Conservation (phyloP, 2,329 filamentous ascomycete species). For the Clonostachys solani region DNA sequence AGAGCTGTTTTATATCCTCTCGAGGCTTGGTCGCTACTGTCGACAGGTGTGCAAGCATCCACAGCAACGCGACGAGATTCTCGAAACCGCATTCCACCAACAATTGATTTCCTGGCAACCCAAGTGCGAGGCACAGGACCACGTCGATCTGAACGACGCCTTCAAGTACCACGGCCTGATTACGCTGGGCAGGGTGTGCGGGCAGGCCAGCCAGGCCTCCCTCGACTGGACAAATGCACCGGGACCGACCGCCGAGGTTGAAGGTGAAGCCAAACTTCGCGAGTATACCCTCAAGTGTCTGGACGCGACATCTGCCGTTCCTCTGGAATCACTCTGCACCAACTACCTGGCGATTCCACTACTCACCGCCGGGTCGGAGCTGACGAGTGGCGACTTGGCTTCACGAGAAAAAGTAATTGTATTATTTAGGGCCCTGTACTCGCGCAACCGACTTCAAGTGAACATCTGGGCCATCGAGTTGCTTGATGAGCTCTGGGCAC, state of each 20-base stretch:
- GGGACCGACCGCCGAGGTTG: too few relatives aligned
- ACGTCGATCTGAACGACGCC: too few relatives aligned
- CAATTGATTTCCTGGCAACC: background rate
- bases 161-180: background rate
- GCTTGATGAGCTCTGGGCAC: background rate
- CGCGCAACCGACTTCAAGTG: background rate
- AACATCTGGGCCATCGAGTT: background rate
- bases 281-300: background rate
- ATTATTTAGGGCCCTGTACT: background rate
- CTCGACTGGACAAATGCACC: too few relatives aligned
- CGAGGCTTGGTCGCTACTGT: background rate
- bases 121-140: too few relatives aligned
- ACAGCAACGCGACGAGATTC: background rate
- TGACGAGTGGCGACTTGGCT: background rate
- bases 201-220: too few relatives aligned
- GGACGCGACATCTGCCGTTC: background rate
- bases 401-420: background rate
- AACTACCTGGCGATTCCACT: background rate
- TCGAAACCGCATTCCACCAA: background rate
- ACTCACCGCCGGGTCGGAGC: background rate
- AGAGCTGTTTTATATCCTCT: background rate
- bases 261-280: background rate
- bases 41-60: background rate
- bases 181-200: background rate
- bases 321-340: background rate